phyloP scores from a whole-genome alignment of 306 rosid species.

The Lablab purpureus region DNA sequence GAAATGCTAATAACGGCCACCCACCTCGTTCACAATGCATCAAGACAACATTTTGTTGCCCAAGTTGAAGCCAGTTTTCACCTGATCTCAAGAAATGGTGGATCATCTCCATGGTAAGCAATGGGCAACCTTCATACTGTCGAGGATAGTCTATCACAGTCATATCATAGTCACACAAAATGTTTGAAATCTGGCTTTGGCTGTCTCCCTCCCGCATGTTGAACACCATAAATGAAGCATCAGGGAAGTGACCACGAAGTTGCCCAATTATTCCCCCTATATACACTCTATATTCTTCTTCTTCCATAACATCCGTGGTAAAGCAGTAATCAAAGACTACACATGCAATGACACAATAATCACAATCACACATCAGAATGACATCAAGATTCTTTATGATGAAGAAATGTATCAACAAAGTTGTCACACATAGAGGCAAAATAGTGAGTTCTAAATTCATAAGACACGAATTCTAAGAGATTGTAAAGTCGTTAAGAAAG shows the following conservation, averaged over 20 bases:
- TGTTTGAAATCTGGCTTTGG: constrained; percentile 72
- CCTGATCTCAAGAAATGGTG: constrained; percentile 96
- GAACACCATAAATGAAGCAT: constrained; percentile 94
- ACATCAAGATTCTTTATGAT: constrained; percentile 31
- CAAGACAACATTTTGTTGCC: constrained; percentile 79
- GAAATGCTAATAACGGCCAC: constrained; percentile 93
- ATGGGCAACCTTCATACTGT: constrained; percentile 93
- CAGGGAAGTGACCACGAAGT: constrained; percentile 77
- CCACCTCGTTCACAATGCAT: constrained; percentile 98
- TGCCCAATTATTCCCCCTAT: constrained; percentile 76
- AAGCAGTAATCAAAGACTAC: constrained; percentile 97
- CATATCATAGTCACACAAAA: constrained; percentile 83
- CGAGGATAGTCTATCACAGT: constrained; percentile 96
- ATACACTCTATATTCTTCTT: constrained; percentile 71
- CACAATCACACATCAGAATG: constrained; percentile 27
- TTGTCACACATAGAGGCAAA: neutral
- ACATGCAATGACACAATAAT: constrained; percentile 47
- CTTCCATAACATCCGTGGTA: constrained; percentile 85
- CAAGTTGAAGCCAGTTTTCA: constrained; percentile 95
- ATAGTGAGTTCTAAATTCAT: constrained; percentile 23
- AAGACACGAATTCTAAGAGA: constrained; percentile 9
- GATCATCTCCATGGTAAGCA: constrained; percentile 93
- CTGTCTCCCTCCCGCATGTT: constrained; percentile 91
- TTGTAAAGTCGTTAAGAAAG: constrained; percentile 21
- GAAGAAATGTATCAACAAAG: constrained; percentile 26